These are phyloP conservation scores for Pseudocercospora fijiensis DNA, from an alignment of 2,329 filamentous ascomycete species.

Conservation along the genomic window DNA sequence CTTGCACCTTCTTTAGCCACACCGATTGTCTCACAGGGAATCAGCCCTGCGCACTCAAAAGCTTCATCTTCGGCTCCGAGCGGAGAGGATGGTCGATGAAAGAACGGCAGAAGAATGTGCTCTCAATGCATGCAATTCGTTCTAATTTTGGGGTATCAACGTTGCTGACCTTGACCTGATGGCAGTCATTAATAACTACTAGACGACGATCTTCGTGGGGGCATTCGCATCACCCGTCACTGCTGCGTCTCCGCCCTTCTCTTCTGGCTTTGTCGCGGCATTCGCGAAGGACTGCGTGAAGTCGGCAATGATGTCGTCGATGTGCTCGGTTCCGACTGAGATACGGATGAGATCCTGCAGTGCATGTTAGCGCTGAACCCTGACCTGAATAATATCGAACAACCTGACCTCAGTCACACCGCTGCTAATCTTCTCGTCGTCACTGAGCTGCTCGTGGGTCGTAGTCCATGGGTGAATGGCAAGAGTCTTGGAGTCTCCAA, in stretches of 20 bases:
- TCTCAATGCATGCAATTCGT: neutral
- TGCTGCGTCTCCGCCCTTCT: conserved; percentile 30
- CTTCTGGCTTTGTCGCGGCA: conserved; percentile 45
- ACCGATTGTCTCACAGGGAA: neutral
- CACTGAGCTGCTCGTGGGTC: conserved; percentile 86
- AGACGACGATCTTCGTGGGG: conserved; percentile 29
- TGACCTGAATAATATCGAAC: neutral
- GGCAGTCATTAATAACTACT: conserved; percentile 4
- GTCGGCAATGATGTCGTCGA: conserved; percentile 94
- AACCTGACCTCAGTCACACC: conserved; percentile 63
- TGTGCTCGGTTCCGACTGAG: conserved; percentile 92
- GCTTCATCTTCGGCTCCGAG: neutral
- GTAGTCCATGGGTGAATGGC: conserved; percentile 95
- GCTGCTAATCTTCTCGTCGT: conserved; percentile 75
- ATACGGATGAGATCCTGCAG: conserved; percentile 83
- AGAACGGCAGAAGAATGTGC: no score
- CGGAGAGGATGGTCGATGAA: no score
- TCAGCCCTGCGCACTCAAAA: neutral
- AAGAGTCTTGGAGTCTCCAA: conserved; percentile 91
- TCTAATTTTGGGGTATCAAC: conserved; percentile 9
- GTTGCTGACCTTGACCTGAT: neutral
- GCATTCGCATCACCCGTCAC: conserved; percentile 28
- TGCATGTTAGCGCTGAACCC: conserved; percentile 21
- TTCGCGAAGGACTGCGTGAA: conserved; percentile 86
- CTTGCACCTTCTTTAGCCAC: neutral